Conservation (phyloP, 495 filamentous ascomycete species). For the Podospora anserina region DNA sequence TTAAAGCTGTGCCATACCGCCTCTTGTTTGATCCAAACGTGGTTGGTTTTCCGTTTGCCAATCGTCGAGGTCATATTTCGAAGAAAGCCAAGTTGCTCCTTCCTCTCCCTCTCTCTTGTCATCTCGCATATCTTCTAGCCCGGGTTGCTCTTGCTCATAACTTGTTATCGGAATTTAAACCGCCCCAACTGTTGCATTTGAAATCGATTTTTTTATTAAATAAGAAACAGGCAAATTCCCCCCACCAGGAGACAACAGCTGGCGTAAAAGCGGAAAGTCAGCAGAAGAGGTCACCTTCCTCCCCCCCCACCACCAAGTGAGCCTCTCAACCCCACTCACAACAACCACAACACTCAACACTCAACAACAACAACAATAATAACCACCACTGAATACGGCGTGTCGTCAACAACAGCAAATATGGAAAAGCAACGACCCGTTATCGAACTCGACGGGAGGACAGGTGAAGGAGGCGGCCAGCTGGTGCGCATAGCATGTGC, state of each 20-base stretch:
- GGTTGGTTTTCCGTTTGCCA: neutral
- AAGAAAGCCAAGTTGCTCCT: neutral
- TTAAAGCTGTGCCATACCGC: neutral
- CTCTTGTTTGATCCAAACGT: neutral
- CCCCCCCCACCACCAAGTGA: neutral
- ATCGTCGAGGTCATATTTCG: neutral
- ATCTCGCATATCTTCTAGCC: neutral
- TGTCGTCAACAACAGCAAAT: neutral
- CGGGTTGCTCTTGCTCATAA: neutral
- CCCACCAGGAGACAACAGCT: neutral
- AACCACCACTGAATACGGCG: neutral
- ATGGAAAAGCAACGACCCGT: conserved; percentile 21
- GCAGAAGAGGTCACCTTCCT: neutral
- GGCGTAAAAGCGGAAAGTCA: neutral
- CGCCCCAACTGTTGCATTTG: neutral
- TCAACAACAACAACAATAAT: neutral
- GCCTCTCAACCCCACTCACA: neutral
- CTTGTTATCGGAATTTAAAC: neutral
- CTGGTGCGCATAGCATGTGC: conserved; percentile 69
- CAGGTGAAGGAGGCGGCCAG: conserved; percentile 83
- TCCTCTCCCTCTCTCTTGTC: neutral
- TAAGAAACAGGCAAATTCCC: neutral
- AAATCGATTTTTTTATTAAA: neutral
- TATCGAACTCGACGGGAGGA: conserved; percentile 60
- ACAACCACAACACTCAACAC: neutral